These are phyloP conservation scores for Arabis alpina DNA, from an alignment of 345 rosid species.

Conservation along the genomic window DNA sequence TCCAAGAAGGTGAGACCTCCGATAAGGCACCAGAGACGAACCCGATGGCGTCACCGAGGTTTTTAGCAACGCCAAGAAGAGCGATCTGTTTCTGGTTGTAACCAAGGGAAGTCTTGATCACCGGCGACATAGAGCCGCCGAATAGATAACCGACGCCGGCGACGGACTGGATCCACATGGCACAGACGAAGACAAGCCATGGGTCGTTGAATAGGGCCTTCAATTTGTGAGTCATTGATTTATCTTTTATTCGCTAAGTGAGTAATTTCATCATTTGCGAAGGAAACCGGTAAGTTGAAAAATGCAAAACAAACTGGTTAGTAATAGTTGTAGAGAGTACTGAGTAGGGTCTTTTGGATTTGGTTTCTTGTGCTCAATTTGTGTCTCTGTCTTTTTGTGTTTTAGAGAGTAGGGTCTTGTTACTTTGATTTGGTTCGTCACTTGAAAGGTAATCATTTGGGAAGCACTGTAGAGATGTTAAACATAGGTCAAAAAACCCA, in stretches of 20 bases:
- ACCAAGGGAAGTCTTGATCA: constrained; percentile 62
- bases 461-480: no score
- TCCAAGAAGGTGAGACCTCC: constrained; percentile 69
- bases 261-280: neutral
- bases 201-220: constrained; percentile 53
- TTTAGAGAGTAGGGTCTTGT: no score
- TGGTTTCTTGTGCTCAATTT: no score
- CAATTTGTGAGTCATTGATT: constrained; percentile 35
- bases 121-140: constrained; percentile 90
- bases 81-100: constrained; percentile 82
- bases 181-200: constrained; percentile 85
- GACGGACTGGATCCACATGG: constrained; percentile 81
- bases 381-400: no score
- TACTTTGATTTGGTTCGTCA: no score
- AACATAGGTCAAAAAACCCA: no score
- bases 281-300: no score
- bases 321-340: no score
- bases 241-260: neutral
- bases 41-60: constrained; percentile 76
- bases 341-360: no score
- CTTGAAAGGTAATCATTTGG: no score
- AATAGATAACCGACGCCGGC: constrained; percentile 84
- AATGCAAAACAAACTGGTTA: no score
- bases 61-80: constrained; percentile 80
- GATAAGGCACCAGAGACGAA: constrained; percentile 65